These are phyloP conservation scores for Akanthomyces uredinophilus DNA, from an alignment of 2,329 filamentous ascomycete genomes.

Conservation along the genomic window DNA sequence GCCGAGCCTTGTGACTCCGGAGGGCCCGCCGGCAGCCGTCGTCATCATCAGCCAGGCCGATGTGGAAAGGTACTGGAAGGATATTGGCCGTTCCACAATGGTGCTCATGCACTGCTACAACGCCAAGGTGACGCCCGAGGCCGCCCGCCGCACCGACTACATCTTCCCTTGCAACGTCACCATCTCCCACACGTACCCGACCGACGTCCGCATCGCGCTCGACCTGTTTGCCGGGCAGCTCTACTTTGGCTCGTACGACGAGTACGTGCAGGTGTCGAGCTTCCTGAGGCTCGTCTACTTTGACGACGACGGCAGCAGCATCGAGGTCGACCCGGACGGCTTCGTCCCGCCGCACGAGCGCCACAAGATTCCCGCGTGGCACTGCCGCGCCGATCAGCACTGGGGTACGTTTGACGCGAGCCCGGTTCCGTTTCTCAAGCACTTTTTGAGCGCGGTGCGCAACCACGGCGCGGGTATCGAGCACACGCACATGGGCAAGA, in stretches of 20 bases:
- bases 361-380: no score
- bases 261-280: conserved; percentile 50
- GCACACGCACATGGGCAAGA: conserved; percentile 37
- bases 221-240: conserved; percentile 66
- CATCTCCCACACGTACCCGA: conserved; percentile 5
- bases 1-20: neutral
- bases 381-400: no score
- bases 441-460: conserved; percentile 32
- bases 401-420: conserved; percentile 24
- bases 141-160: neutral
- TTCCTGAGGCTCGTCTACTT: conserved; percentile 44
- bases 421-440: conserved; percentile 34
- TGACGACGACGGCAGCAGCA: conserved; percentile 19
- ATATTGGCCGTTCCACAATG: conserved; percentile 27
- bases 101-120: conserved; percentile 46
- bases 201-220: conserved; percentile 37
- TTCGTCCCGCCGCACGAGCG: conserved; percentile 26
- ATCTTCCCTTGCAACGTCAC: no score
- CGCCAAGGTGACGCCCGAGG: neutral
- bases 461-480: conserved; percentile 33
- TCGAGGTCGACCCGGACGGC: conserved; percentile 22
- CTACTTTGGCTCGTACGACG: conserved; percentile 47
- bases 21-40: conserved; percentile 31
- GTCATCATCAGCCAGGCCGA: conserved; percentile 58
- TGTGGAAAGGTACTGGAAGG: conserved; percentile 42